phyloP scores from a whole-genome alignment of 2,329 filamentous ascomycete genomes.

The Leptodontidium sp. region DNA sequence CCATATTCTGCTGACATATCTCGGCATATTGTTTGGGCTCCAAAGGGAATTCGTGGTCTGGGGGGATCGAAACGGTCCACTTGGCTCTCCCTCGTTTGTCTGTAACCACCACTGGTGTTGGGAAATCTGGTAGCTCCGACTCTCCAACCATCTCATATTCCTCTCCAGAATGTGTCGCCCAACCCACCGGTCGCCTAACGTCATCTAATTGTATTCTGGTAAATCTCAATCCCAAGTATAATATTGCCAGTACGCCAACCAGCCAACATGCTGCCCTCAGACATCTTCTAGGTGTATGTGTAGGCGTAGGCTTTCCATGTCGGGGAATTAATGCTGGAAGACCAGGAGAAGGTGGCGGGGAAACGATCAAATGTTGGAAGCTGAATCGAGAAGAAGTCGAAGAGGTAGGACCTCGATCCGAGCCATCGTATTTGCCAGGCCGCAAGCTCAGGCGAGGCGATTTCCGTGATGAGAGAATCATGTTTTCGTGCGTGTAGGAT shows the following conservation, averaged over 20 bases:
- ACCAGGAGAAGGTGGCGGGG: conserved; percentile 74
- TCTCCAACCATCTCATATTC: conserved; percentile 74
- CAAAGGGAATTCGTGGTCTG: conserved; percentile 71
- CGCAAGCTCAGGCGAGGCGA: conserved; percentile 64
- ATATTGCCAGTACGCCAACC: conserved; percentile 56
- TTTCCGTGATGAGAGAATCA: conserved; percentile 48
- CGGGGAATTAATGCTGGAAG: conserved; percentile 73
- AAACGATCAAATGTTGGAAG: conserved; percentile 73
- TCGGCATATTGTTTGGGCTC: conserved; percentile 70
- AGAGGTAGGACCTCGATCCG: conserved; percentile 62
- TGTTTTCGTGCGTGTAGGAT: conserved; percentile 50
- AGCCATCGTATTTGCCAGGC: conserved; percentile 63
- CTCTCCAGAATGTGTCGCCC: conserved; percentile 52
- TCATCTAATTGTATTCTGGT: conserved; percentile 46
- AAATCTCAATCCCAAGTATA: conserved; percentile 55
- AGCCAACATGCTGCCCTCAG: conserved; percentile 57
- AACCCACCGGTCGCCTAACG: conserved; percentile 44
- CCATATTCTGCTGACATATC: conserved; percentile 72
- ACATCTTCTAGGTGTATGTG: conserved; percentile 44
- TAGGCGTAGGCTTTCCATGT: conserved; percentile 61
- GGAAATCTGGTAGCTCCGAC: conserved; percentile 72
- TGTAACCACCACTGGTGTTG: conserved; percentile 74
- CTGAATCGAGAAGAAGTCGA: conserved; percentile 69
- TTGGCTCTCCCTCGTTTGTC: conserved; percentile 70
- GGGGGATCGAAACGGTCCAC: conserved; percentile 86